Conservation (phyloP, 2,329 filamentous ascomycete species). For the Aspergillus versicolor region DNA sequence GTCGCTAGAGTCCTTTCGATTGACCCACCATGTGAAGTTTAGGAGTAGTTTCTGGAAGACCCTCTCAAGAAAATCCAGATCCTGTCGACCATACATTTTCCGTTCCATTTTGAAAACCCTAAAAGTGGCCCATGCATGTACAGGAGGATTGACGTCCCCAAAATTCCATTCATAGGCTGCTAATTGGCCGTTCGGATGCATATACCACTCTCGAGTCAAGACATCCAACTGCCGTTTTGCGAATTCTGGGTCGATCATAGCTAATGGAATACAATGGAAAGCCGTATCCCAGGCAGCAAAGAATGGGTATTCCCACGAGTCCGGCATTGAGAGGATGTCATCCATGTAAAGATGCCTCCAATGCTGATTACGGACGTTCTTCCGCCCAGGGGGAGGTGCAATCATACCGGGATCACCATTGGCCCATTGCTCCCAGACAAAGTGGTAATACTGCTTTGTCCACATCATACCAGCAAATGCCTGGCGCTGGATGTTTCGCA, state of each 20-base stretch:
- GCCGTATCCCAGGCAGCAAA: slow-evolving; percentile 97
- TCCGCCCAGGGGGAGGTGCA: slow-evolving; percentile 76
- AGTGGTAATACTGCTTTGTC: slow-evolving; percentile 96
- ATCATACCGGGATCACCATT: slow-evolving; percentile 89
- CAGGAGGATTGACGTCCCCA: slow-evolving; percentile 92
- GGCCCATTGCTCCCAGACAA: slow-evolving; percentile 97
- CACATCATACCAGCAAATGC: slow-evolving; percentile 97
- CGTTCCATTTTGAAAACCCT: slow-evolving; percentile 97
- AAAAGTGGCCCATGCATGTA: slow-evolving; percentile 95
- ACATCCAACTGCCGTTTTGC: slow-evolving; percentile 97
- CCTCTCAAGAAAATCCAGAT: slow-evolving; percentile 91
- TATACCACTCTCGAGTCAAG: slow-evolving; percentile 97
- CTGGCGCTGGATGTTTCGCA: slow-evolving; percentile 92
- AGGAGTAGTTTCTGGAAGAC: slow-evolving; percentile 94
- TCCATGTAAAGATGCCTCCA: slow-evolving; percentile 97
- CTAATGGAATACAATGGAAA: slow-evolving; percentile 92
- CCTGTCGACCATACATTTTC: slow-evolving; percentile 92
- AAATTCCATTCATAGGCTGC: slow-evolving; percentile 98
- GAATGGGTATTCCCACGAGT: slow-evolving; percentile 98
- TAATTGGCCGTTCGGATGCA: slow-evolving; percentile 93
- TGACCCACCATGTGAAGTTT: slow-evolving; percentile 99
- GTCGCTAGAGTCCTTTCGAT: slow-evolving; percentile 88
- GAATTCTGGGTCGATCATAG: slow-evolving; percentile 97
- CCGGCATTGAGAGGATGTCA: slow-evolving; percentile 94
- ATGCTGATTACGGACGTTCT: slow-evolving; percentile 77